phyloP scores from a whole-genome alignment of 768 basidiomycete genomes.

The Melanogaster broomeanus region DNA sequence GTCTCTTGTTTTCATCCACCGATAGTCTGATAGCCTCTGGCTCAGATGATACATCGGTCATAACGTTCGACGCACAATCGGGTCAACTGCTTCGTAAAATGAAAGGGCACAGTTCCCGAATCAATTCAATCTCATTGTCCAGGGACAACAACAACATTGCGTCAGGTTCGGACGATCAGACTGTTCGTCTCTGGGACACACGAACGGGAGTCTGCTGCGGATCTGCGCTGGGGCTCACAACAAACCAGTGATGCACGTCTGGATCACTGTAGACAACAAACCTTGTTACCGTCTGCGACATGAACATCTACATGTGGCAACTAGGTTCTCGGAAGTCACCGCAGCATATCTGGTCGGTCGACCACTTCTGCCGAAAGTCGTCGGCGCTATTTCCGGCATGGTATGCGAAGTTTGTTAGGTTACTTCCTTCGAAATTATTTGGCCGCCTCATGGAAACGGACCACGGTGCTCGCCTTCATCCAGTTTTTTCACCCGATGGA shows the following conservation, averaged over 20 bases:
- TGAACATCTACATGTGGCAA: slow-evolving; percentile 14
- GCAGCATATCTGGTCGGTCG: slow-evolving; percentile 14
- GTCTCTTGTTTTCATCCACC: slow-evolving; percentile 22
- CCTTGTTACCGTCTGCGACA: slow-evolving; percentile 14
- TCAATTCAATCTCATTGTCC: slow-evolving; percentile 24
- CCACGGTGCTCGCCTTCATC: slow-evolving; percentile 4
- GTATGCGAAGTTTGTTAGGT: slow-evolving; percentile 11
- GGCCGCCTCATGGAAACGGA: slow-evolving; percentile 8
- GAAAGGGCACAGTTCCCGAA: slow-evolving; percentile 16
- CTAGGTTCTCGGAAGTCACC: slow-evolving; percentile 7
- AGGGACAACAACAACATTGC: slow-evolving; percentile 14
- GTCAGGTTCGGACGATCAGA: slow-evolving; percentile 23
- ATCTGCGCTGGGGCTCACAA: slow-evolving; percentile 13
- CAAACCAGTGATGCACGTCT: slow-evolving; percentile 15
- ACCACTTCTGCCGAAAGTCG: slow-evolving; percentile 7
- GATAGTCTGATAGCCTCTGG: slow-evolving; percentile 14
- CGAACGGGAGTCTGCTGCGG: slow-evolving; percentile 17
- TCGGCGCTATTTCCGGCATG: slow-evolving; percentile 11
- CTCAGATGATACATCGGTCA: slow-evolving; percentile 13
- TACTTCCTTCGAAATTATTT: slow-evolving; percentile 5
- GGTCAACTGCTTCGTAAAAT: slow-evolving; percentile 11
- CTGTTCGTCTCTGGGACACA: slow-evolving; percentile 26
- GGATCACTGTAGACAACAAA: slow-evolving; percentile 17
- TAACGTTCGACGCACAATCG: slow-evolving; percentile 10
- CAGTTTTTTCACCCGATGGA: slow-evolving; percentile 10